These are phyloP conservation scores for Heliamphora exappendiculata DNA, from an alignment of 148 eudicot genomes.

Conservation along the genomic window DNA sequence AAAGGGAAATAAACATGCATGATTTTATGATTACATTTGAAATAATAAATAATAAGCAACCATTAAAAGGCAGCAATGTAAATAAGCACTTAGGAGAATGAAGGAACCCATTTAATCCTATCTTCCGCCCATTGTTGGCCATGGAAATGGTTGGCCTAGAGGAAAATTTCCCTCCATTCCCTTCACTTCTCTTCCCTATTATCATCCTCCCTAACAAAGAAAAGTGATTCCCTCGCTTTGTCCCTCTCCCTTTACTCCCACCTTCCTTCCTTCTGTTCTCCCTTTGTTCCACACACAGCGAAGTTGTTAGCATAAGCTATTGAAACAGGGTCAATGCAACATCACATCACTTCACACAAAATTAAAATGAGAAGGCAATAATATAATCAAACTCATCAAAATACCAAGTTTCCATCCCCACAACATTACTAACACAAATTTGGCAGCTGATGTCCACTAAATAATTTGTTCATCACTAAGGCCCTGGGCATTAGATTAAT, in stretches of 20 bases:
- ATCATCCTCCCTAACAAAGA: background rate
- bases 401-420: background rate
- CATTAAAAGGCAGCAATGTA: too few species aligned
- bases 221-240: background rate
- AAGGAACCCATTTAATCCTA: too few species aligned
- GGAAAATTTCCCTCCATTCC: too few species aligned
- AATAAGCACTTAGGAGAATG: too few species aligned
- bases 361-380: background rate
- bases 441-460: background rate
- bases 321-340: background rate
- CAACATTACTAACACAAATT: background rate
- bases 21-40: too few species aligned
- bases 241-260: background rate
- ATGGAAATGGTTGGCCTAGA: too few species aligned
- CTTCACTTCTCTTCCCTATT: too few species aligned
- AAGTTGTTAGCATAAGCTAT: too few species aligned
- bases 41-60: too few species aligned
- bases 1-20: too few species aligned
- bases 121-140: too few species aligned
- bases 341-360: background rate
- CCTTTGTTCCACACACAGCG: background rate
- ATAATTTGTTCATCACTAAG: background rate
- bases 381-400: background rate
- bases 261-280: background rate
- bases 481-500: background rate